Base-by-base conservation (phyloP, 2,329 filamentous ascomycete genomes). In the Aspergillus ochraceoroseus region DNA sequence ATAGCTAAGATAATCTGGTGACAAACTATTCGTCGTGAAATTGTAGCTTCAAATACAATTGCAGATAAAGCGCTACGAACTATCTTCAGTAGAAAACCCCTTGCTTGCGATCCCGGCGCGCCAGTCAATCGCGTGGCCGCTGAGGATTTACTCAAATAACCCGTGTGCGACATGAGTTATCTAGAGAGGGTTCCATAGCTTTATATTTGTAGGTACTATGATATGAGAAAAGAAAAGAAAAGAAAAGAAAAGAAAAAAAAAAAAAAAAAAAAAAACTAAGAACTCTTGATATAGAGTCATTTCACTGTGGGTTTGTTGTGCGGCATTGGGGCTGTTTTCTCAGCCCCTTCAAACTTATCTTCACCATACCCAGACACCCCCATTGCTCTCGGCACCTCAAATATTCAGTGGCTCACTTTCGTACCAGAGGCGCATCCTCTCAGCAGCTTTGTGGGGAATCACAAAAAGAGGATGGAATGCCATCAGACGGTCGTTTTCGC, bases 401-500 rank as follows among this genome's bases (percentile, higher is more conserved):
- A 44, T 15, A n/a, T 33, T 20, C 22, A 58, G 37, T n/a, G 57
- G 53, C 18, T 51, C 46, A 32, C 49, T 51, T 49, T 72, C 70
- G 63, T 82, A 89, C 66, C 85, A 85, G 46, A 66, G 67, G 62
- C 77, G 76, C 51, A 83, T 80, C 22, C 71, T 71, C 53, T 82
- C 76, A 38, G 82, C 84, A 38, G 75, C 75, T 47, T 77, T 72
- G 63, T 84, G 80, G 3, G 88, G 85, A 51, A 95, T 82, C 47
- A 86, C 83, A 66, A 87, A 95, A 17, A 95, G 76, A 2, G 90
- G 90, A 65, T 95, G 87, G 26, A 87, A 75, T 11, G 83, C 71
- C 36, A 69, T 71, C 36, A 95, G 73, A 27, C 79, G 70, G 67
- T 94, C 87, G 43, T 72, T 68, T 54, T 83, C 76, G 44, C 86